Conservation (phyloP, 1,139 yeast genomes). For the Pichia sp. region DNA sequence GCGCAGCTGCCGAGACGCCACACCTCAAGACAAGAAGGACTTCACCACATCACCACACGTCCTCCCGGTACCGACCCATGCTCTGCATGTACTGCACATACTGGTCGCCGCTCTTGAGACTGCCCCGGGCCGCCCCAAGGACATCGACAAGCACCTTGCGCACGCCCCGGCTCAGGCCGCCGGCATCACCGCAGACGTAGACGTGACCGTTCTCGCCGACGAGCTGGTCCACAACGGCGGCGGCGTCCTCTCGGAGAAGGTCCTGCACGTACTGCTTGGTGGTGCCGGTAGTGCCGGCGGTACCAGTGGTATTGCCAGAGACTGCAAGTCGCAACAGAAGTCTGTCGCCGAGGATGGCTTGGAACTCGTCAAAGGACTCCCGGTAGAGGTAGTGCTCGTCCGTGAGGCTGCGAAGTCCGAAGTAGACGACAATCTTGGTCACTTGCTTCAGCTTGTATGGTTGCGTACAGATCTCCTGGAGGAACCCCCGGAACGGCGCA, state of each 20-base stretch:
- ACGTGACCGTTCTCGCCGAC: constrained; percentile 69
- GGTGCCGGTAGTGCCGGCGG: neutral
- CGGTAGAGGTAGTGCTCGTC: constrained; percentile 46
- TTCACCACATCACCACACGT: constrained; percentile 91
- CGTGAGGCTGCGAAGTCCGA: constrained; percentile 69
- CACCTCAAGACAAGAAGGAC: no score
- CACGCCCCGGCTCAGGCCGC: constrained; percentile 90
- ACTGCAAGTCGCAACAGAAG: constrained; percentile 75
- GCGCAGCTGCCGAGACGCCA: no score
- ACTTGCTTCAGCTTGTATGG: constrained; percentile 34
- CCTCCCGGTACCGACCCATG: constrained; percentile 89
- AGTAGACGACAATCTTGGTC: constrained; percentile 72
- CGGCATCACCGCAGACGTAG: constrained; percentile 96
- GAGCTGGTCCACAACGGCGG: constrained; percentile 45
- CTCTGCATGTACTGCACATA: constrained; percentile 70
- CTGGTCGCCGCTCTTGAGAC: constrained; percentile 47
- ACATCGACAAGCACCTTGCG: constrained; percentile 63
- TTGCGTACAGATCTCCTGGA: constrained; percentile 48
- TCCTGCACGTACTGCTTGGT: constrained; percentile 83
- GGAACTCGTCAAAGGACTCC: constrained; percentile 64
- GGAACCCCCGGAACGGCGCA: constrained; percentile 92
- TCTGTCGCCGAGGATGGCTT: constrained; percentile 51
- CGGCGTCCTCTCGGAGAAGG: constrained; percentile 52
- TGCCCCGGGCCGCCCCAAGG: constrained; percentile 47
- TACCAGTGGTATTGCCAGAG: constrained; percentile 41